Base-by-base conservation (phyloP, 2,329 filamentous ascomycete species). In the Aspergillus tamarii region DNA sequence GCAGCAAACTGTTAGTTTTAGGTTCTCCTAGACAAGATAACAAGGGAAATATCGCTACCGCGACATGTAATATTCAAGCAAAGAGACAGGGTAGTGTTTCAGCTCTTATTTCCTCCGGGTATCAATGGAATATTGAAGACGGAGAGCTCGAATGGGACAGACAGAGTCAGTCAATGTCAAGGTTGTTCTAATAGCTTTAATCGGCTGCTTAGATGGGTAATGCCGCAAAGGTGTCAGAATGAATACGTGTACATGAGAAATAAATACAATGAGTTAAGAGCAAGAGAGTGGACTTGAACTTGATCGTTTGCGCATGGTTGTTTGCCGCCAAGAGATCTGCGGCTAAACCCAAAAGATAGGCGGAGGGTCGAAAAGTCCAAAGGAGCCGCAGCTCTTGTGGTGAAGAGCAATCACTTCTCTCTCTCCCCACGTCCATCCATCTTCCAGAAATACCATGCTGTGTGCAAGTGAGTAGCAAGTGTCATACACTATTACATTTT, bases 381-480 rank as follows among this genome's bases (percentile, higher is more conserved):
- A 74, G 72, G 72, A 75, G 74, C 48, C 48, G 48, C 48, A 52
- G 48, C 75, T 73, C 69, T 72, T 72, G 72, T 74, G 66, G 73
- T 59, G 66, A 62, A 65, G 52, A 55, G 52, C 19, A 55, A 36
- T 23, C 68, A 64, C 57, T 63, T 67, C 68, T 67, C 64, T 60
- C 68, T 67, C 59, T 64, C 65, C 61, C 64, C 62, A 64, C 61
- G 64, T 69, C 61, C 69, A 72, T 43, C 66, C 66, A 59, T 53
- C 60, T 55, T 57, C 68, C 66, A 67, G 11, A 59, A 36, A 63
- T 69, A 75, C 67, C 69, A 91, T 89, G 77, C 84, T 90, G 66
- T 88, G 84, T 68, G 88, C 88, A 78, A 91, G 86, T 88, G 85
- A 85, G 81, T 87, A 5, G 12, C 34, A n/a, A 32, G 48, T 10